These are phyloP conservation scores for Spathaspora sp. DNA, from an alignment of 805 yeast species.

Conservation along the genomic window DNA sequence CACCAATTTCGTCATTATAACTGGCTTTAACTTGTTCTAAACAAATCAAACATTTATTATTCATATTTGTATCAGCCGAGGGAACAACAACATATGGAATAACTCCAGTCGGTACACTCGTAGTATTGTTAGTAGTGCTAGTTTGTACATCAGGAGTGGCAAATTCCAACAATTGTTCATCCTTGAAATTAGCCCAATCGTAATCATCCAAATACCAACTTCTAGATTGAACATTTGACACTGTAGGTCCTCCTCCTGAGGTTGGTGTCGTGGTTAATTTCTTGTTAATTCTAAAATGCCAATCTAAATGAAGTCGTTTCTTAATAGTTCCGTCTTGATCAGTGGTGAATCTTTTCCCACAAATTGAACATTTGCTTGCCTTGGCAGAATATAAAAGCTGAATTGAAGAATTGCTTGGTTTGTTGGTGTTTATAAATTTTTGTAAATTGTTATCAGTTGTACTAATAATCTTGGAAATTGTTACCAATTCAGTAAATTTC, in stretches of 20 bases:
- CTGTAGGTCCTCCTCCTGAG: slow-evolving; percentile 1
- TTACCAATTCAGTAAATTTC: slow-evolving; percentile 28
- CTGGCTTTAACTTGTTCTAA: slow-evolving; percentile 41
- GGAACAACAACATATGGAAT: slow-evolving; percentile 61
- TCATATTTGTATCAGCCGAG: slow-evolving; percentile 53
- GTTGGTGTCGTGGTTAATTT: slow-evolving; percentile 39
- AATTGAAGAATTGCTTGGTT: slow-evolving; percentile 28
- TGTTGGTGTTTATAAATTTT: slow-evolving; percentile 34
- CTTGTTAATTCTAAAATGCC: slow-evolving; percentile 93
- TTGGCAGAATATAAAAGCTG: slow-evolving; percentile 50
- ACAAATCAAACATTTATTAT: slow-evolving; percentile 39
- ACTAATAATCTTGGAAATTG: slow-evolving; percentile 17
- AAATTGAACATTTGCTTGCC: slow-evolving; percentile 80
- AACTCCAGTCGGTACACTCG: background rate
- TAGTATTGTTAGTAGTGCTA: background rate
- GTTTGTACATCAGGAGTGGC: slow-evolving; percentile 12
- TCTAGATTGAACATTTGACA: slow-evolving; percentile 58
- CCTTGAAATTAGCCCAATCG: slow-evolving; percentile 73
- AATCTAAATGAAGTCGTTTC: slow-evolving; percentile 73
- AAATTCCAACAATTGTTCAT: slow-evolving; percentile 48
- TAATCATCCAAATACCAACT: slow-evolving; percentile 75
- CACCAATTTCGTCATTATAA: slow-evolving; percentile 41
- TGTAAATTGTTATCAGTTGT: slow-evolving; percentile 20
- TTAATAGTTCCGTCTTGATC: slow-evolving; percentile 53
- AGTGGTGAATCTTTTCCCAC: slow-evolving; percentile 80